Base-by-base conservation (phyloP, 306 rosid species). In the Prunus salicina region DNA sequence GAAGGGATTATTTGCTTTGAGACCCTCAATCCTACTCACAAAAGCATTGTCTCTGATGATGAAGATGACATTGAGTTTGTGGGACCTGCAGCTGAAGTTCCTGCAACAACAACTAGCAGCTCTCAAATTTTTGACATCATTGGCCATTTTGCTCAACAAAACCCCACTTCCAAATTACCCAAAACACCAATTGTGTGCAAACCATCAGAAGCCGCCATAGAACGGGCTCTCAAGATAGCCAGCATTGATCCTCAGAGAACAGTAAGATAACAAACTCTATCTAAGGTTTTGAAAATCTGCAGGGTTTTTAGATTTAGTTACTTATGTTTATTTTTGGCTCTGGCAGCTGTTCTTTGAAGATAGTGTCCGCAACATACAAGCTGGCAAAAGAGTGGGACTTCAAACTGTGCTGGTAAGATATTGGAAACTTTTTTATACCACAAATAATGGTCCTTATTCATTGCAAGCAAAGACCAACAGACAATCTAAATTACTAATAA, bases 1-100 rank as follows among this genome's bases (percentile, higher is more conserved):
- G 97, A 91, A 82, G 97, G 98, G 72, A 92, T 96, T 32, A 85
- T 91, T 64, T 96, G 98, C 84, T 96, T 96, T 80, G 99, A 96
- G 87, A 96, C 97, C 46, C 88, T 96, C 65, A 96, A 96, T 85
- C 96, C 89, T 1, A 82, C 56, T 49, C 91, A 92, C 78, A 88
- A 86, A 66, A 84, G 18, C 74, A 82, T 69, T 43, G 78, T 82
- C 32, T 91, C 91, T 43, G 97, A 86, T 76, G 96, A 89, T 67
- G 96, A 88, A 83, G 98, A 92, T 81, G 91, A 88, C 78, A 79
- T 85, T 69, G 98, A 85, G 55, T 91, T 88, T 79, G 73, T 85
- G n/a, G 90, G 89, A 57, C 2, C 43, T 75, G 79, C 65, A 79
- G 71, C 76, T 69, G 72, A 30, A 19, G 43, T 38, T 38, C 43